phyloP scores from a whole-genome alignment of 208 protist species.

The Trichomonas gallinae region DNA sequence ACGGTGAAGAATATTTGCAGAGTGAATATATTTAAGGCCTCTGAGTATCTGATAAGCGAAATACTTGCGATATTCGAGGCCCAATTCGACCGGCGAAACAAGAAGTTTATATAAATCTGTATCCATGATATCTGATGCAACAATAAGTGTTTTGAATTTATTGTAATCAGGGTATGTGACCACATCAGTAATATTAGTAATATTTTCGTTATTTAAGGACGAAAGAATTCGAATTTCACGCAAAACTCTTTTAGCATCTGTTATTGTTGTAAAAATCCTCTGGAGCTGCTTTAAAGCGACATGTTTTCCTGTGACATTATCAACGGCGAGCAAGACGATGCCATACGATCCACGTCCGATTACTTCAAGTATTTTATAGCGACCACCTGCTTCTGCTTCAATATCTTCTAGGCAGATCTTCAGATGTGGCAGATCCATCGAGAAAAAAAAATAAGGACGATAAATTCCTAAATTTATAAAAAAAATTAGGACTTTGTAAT shows the following conservation, averaged over 20 bases:
- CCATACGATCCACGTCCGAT: constrained; percentile 21
- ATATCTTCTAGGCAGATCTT: not conserved
- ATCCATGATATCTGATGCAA: constrained; percentile 86
- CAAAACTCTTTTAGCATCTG: constrained; percentile 22
- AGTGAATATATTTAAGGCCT: constrained; percentile 33
- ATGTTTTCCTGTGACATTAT: not conserved
- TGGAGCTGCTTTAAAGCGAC: constrained; percentile 25
- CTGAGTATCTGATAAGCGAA: constrained; percentile 63
- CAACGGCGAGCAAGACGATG: not conserved
- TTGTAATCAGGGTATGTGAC: constrained; percentile 31
- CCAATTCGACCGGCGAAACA: constrained; percentile 61
- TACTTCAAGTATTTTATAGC: not conserved
- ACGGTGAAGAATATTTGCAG: not conserved
- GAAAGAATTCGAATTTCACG: constrained; percentile 26
- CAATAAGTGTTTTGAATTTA: constrained; percentile 67
- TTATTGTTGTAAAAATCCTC: not conserved
- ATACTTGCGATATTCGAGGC: constrained; percentile 73
- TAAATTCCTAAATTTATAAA: no score
- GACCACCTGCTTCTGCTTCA: not conserved
- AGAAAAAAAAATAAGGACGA: not conserved
- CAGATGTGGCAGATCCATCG: not conserved
- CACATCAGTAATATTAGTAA: constrained; percentile 21
- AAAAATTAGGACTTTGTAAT: no score
- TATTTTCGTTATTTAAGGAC: constrained; percentile 18
- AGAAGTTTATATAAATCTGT: constrained; percentile 81